phyloP scores from a whole-genome alignment of 1,284 basidiomycete genomes.

The Pseudozyma thailandica region DNA sequence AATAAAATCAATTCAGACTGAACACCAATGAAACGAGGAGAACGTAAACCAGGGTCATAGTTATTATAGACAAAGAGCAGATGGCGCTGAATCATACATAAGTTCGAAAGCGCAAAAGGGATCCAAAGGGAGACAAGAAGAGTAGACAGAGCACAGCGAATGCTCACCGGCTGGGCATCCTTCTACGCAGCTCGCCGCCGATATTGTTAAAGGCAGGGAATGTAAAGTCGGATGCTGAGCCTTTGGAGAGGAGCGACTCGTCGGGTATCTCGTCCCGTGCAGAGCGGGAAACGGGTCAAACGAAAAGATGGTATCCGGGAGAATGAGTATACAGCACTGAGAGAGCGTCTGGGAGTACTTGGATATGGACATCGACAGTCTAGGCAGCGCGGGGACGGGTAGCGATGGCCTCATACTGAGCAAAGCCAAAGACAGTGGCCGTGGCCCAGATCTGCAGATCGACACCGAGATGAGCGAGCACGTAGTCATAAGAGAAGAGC shows the following conservation, averaged over 20 bases:
- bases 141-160: background rate
- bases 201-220: background rate
- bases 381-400: constrained; percentile 43
- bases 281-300: constrained; percentile 2
- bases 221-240: too few relatives aligned
- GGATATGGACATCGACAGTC: background rate
- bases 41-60: too few relatives aligned
- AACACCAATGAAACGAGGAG: too few relatives aligned
- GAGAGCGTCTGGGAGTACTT: background rate
- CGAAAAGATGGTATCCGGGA: constrained; percentile 9
- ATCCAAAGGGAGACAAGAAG: background rate
- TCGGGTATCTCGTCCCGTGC: constrained; percentile 34
- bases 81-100: background rate
- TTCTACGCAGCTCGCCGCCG: background rate
- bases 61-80: constrained; percentile 1
- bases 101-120: background rate
- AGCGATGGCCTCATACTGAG: constrained; percentile 52
- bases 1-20: background rate
- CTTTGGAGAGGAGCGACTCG: background rate
- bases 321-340: constrained; percentile 17
- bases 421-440: constrained; percentile 48
- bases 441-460: constrained; percentile 54
- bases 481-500: constrained; percentile 49
- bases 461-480: constrained; percentile 38
- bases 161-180: background rate